These are phyloP conservation scores for Syncephalastrum racemosum DNA, from an alignment of 371 early-diverging fungal species.

Conservation along the genomic window DNA sequence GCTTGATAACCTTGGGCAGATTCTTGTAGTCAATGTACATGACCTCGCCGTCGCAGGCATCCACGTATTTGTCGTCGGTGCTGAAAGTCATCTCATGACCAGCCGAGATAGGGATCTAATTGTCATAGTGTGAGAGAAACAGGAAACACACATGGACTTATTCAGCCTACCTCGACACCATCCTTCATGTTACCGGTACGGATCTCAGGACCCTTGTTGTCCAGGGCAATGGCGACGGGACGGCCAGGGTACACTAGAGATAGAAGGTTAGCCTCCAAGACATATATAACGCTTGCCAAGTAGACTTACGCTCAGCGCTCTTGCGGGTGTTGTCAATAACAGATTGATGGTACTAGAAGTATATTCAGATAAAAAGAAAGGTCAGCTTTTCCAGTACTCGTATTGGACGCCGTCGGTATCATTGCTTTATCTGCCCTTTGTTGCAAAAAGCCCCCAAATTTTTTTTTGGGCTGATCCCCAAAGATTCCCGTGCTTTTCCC, in stretches of 20 bases:
- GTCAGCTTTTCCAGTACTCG: not conserved
- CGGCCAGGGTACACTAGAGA: constrained; percentile 20
- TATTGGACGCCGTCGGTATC: not conserved
- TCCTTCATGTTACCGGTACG: constrained; percentile 73
- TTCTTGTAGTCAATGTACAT: constrained; percentile 87
- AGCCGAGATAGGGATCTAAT: constrained; percentile 41
- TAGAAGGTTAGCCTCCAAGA: not conserved
- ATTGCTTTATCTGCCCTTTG: not conserved
- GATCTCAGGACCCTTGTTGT: constrained; percentile 88
- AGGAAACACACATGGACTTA: no score
- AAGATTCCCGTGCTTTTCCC: constrained; percentile 13
- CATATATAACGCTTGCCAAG: not conserved
- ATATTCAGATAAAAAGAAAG: not conserved
- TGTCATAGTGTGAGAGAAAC: no score
- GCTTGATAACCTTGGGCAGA: constrained; percentile 71
- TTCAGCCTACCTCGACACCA: constrained; percentile 26
- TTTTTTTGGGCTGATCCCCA: constrained; percentile 10
- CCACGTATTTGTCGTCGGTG: constrained; percentile 66
- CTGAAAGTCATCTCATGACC: constrained; percentile 79
- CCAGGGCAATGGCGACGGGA: constrained; percentile 79
- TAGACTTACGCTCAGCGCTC: constrained; percentile 48
- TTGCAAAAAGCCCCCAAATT: constrained; percentile 3
- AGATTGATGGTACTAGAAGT: constrained; percentile 71
- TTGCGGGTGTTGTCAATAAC: constrained; percentile 76
- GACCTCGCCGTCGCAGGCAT: constrained; percentile 64